Base-by-base conservation (phyloP, 495 filamentous ascomycete genomes). In the Hypoxylon cercidicola region DNA sequence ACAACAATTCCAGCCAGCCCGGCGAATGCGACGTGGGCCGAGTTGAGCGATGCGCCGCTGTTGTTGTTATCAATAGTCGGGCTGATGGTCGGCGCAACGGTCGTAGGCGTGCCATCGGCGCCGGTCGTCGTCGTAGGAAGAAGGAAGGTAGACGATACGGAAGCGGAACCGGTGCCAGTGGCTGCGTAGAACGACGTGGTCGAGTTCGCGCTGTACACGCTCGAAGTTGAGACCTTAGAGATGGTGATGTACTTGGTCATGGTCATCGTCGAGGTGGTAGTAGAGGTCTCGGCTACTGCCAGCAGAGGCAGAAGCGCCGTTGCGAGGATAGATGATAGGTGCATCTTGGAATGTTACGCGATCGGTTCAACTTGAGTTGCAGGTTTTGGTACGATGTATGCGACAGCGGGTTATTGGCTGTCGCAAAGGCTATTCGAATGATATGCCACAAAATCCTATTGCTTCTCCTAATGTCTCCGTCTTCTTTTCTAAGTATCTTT, bases 241-340 rank as follows among this genome's bases (percentile, higher is more conserved):
- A 84, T 78, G 54, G 79, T 85, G 73, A 85, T 71, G 16, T 81
- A 84, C 71, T 79, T 78, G 63, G 82, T 85, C 67, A 83, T 75
- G 30, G 81, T 84, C 64, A 77, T 65, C 23, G 77, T 82, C 41
- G 78, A 81, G 55, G 82, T 84, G 48, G 74, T 62, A 39, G 81
- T 84, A 2, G 75, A 74, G 41, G 77, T 80, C 12, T 71, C 72
- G 7, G 78, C 75, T 37, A 78, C 62, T 32, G 78, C 78, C 62
- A 75, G 69, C 53, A 79, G 58, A 48, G 82, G 78, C 52, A 84
- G 75, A 44, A 83, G 72, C 54, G 77, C 76, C 21, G 77, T 63
- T 34, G 71, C 64, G 54, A 79, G 13, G 34, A 74, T 62, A 1
- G 70, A 46, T 39, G 72, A 66, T 64, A 81, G 55, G 47, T 75